Percentiles rank a stretch among this genome's conserved stretches.
These are phyloP conservation scores for Capillidium heterosporum DNA, from an alignment of 371 early-diverging fungal species.

Conservation along the genomic window DNA sequence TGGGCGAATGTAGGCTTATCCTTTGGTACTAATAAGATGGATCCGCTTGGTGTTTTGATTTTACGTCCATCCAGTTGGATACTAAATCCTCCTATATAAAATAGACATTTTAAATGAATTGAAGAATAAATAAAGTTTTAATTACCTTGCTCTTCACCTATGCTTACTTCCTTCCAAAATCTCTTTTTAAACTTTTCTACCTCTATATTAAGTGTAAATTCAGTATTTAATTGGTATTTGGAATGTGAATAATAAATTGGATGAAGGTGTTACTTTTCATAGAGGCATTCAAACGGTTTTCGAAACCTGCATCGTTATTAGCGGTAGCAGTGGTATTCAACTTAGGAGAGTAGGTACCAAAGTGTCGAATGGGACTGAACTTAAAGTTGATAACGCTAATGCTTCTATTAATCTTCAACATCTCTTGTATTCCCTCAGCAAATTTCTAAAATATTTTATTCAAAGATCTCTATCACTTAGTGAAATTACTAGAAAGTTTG, in stretches of 20 bases:
- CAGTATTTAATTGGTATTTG: too few species aligned
- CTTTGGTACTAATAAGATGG: conserved; percentile 34
- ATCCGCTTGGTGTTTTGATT: conserved; percentile 69
- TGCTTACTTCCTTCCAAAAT: conserved; percentile 2
- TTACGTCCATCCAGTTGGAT: conserved; percentile 60
- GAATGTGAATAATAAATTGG: background rate
- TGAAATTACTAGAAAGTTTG: too few species aligned
- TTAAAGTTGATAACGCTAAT: too few species aligned
- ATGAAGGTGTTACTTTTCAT: background rate
- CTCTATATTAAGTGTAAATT: background rate
- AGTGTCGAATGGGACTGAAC: too few species aligned
- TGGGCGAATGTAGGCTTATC: conserved; percentile 43
- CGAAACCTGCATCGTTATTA: too few species aligned
- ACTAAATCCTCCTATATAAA: conserved; percentile 22
- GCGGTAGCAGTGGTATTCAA: too few species aligned
- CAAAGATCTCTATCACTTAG: too few species aligned
- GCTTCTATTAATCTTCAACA: too few species aligned
- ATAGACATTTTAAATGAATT: background rate
- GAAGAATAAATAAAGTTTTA: background rate
- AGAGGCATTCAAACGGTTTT: background rate
- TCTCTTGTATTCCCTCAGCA: too few species aligned
- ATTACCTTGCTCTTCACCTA: background rate
- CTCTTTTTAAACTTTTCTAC: background rate
- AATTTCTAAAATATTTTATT: too few species aligned
- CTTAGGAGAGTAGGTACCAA: too few species aligned